A percentile compares a stretch with the other conserved stretches of the same genome.
Evolutionary conservation across 805 yeast species (phyloP).

Genomic region (Teunomyces panamensis): DNA sequence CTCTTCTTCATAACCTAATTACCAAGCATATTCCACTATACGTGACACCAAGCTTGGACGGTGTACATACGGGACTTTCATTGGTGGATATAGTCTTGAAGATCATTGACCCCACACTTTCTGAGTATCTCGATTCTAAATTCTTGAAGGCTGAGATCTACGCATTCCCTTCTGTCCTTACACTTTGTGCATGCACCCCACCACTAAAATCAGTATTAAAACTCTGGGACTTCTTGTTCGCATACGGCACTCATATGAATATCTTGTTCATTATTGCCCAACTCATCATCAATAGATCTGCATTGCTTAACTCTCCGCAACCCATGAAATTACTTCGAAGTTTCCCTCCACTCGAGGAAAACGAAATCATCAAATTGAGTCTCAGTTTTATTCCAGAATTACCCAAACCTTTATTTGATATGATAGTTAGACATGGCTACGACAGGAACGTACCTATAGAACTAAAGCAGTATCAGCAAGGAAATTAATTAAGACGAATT

Average conservation of each 20-base stretch:
- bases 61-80: conserved; percentile 74
- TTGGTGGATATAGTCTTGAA: conserved; percentile 72
- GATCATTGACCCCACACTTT: conserved; percentile 70
- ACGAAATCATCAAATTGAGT: conserved; percentile 72
- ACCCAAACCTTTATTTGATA: conserved; percentile 62
- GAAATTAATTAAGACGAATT: not conserved
- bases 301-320: conserved; percentile 53
- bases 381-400: conserved; percentile 75
- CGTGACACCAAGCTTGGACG: conserved; percentile 70
- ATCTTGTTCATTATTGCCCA: conserved; percentile 82
- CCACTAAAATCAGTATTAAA: conserved; percentile 71
- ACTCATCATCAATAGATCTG: conserved; percentile 62
- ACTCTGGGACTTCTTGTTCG: conserved; percentile 88
- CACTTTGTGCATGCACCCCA: conserved; percentile 86
- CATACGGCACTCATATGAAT: conserved; percentile 88
- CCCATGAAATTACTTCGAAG: conserved; percentile 78
- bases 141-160: conserved; percentile 80
- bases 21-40: conserved; percentile 71
- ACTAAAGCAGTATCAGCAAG: conserved; percentile 18
- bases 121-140: conserved; percentile 55
- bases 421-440: conserved; percentile 60
- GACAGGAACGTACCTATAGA: conserved; percentile 45
- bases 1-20: conserved; percentile 61
- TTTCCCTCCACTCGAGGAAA: conserved; percentile 69
- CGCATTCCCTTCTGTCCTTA: conserved; percentile 79